These are phyloP conservation scores for Cokeromyces recurvatus DNA, from an alignment of 371 early-diverging fungal genomes.

Conservation along the genomic window DNA sequence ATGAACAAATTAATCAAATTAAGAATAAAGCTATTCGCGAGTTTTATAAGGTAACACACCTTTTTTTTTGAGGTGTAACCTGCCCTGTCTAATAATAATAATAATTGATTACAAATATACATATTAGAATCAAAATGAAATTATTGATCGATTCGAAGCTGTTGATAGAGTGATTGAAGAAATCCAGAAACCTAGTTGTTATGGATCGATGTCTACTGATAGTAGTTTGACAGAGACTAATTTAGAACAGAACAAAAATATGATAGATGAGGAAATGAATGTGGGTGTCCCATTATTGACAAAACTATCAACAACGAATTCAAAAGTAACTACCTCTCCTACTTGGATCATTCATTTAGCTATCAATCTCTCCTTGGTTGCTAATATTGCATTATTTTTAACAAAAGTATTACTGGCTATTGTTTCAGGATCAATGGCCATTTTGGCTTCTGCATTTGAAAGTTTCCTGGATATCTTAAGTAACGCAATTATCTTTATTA, in stretches of 20 bases:
- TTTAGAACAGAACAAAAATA: no score
- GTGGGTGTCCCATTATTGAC: background rate
- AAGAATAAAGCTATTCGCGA: slow-evolving; percentile 30
- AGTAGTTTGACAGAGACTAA: no score
- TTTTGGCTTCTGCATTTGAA: slow-evolving; percentile 47
- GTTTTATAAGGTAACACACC: slow-evolving; percentile 36
- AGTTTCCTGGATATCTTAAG: slow-evolving; percentile 46
- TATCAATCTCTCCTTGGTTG: slow-evolving; percentile 44
- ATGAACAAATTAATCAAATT: slow-evolving; percentile 23
- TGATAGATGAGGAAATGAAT: no score
- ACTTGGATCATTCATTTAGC: slow-evolving; percentile 38
- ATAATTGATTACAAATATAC: no score
- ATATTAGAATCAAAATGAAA: slow-evolving; percentile 33
- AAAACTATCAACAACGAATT: no score
- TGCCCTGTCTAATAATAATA: no score
- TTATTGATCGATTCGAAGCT: slow-evolving; percentile 38
- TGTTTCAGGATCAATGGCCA: slow-evolving; percentile 42
- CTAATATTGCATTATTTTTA: slow-evolving; percentile 34
- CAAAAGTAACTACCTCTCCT: no score
- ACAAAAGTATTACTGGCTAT: slow-evolving; percentile 34
- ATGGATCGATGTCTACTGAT: no score
- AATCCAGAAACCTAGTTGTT: slow-evolving; percentile 8
- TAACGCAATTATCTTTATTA: slow-evolving; percentile 46
- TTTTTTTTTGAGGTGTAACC: background rate
- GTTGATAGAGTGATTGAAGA: slow-evolving; percentile 35